These are phyloP conservation scores for Pharus latifolius DNA, from an alignment of 176 grass and related monocot genomes.

Conservation along the genomic window DNA sequence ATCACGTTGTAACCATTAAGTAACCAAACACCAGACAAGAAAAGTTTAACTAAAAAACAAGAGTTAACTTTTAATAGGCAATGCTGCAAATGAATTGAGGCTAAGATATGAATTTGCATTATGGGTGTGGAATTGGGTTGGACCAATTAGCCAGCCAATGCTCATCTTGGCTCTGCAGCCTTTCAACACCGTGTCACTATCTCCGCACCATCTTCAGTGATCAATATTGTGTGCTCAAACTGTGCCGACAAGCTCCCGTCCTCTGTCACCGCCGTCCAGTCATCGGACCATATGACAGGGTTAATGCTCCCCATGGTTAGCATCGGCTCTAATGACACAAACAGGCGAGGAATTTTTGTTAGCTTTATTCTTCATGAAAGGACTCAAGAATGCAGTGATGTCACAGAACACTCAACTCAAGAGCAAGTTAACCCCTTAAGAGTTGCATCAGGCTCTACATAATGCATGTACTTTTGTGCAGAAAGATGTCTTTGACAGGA, in stretches of 20 bases:
- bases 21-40: background rate
- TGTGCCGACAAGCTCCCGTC: conserved; percentile 79
- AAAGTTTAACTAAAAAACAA: background rate
- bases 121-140: background rate
- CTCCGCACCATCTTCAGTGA: conserved; percentile 63
- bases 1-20: background rate
- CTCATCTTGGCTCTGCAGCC: background rate
- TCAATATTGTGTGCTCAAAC: conserved; percentile 85
- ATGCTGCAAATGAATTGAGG: background rate
- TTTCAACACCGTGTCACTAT: conserved; percentile 60
- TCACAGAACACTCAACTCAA: background rate
- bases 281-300: conserved; percentile 70
- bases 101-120: background rate
- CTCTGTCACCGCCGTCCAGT: conserved; percentile 86
- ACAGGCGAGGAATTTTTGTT: background rate
- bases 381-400: too few species aligned
- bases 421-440: background rate
- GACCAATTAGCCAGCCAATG: background rate
- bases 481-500: background rate
- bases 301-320: conserved; percentile 73
- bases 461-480: background rate
- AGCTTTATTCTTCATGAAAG: conserved; percentile 4
- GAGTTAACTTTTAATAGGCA: background rate
- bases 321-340: conserved; percentile 65
- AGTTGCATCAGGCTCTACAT: background rate